phyloP scores from a whole-genome alignment of 192 early-diverging fungal genomes.

The Phycomyces blakesleeanus region DNA sequence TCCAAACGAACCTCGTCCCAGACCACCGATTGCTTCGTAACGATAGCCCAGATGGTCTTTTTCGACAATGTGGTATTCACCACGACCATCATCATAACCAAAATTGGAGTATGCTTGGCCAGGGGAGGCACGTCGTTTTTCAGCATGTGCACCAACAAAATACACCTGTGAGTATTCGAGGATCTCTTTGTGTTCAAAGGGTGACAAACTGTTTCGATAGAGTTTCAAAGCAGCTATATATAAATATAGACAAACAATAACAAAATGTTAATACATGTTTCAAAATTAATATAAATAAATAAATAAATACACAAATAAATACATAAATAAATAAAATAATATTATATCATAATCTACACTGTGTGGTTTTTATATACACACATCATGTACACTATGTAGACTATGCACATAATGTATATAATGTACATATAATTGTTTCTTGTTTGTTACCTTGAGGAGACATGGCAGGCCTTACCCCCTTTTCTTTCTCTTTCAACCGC shows the following conservation, averaged over 20 bases:
- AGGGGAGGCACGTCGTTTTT: constrained; percentile 5
- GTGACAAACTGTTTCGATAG: constrained; percentile 5
- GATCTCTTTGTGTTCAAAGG: constrained; percentile 36
- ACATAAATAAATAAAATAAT: neutral
- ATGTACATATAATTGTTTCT: neutral
- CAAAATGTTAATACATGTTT: too few relatives aligned
- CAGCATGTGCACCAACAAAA: constrained; percentile 18
- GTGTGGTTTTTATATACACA: too few relatives aligned
- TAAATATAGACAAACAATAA: too few relatives aligned
- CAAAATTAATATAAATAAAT: neutral
- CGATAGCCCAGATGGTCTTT: constrained; percentile 87
- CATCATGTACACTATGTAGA: too few relatives aligned
- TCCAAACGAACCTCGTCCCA: constrained; percentile 93
- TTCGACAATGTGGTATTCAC: constrained; percentile 81
- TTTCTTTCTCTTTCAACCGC: neutral
- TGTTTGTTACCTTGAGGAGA: constrained; percentile 5
- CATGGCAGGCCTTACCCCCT: constrained; percentile 6
- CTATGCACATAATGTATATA: neutral
- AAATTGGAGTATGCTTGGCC: constrained; percentile 2
- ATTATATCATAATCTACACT: neutral
- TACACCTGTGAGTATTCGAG: constrained; percentile 8
- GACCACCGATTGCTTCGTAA: constrained; percentile 82
- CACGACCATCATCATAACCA: constrained; percentile 78
- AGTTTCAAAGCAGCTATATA: constrained; percentile 18
- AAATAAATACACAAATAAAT: neutral